These are phyloP conservation scores for Pulveroboletus sp. DNA, from an alignment of 768 basidiomycete genomes.

Conservation along the genomic window DNA sequence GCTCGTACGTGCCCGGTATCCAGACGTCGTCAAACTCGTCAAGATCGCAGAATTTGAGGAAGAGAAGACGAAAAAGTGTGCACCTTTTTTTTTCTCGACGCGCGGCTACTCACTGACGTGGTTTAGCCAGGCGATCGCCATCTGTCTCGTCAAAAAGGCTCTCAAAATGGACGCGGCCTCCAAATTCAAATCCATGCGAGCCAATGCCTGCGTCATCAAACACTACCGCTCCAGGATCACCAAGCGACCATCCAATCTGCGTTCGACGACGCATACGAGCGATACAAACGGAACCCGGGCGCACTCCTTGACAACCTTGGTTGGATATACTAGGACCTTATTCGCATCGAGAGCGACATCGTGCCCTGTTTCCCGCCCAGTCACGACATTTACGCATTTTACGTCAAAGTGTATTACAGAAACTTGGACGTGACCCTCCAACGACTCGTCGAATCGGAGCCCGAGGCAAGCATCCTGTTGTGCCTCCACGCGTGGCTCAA, in stretches of 20 bases:
- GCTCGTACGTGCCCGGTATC: constrained; percentile 74
- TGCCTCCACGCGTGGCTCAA: constrained; percentile 91
- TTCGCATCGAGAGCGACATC: constrained; percentile 86
- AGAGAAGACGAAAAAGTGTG: constrained; percentile 89
- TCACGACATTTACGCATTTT: constrained; percentile 83
- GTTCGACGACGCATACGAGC: constrained; percentile 65
- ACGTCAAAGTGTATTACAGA: constrained; percentile 87
- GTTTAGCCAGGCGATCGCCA: constrained; percentile 72
- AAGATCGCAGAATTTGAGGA: constrained; percentile 95
- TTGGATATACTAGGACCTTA: constrained; percentile 95
- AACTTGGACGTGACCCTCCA: constrained; percentile 72
- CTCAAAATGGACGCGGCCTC: constrained; percentile 90
- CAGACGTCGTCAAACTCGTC: constrained; percentile 84
- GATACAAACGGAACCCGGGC: constrained; percentile 59
- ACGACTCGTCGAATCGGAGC: constrained; percentile 63
- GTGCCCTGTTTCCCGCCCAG: constrained; percentile 88
- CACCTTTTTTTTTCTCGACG: neutral
- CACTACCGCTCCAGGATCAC: constrained; percentile 90
- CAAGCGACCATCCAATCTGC: constrained; percentile 72
- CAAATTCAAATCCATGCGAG: constrained; percentile 91
- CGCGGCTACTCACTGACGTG: neutral
- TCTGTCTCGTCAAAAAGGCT: constrained; percentile 90
- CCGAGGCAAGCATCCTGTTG: constrained; percentile 88
- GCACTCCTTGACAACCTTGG: constrained; percentile 72
- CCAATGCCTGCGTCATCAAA: constrained; percentile 88